These are phyloP conservation scores for Sarcodon aspratus DNA, from an alignment of 768 basidiomycete genomes.

Conservation along the genomic window DNA sequence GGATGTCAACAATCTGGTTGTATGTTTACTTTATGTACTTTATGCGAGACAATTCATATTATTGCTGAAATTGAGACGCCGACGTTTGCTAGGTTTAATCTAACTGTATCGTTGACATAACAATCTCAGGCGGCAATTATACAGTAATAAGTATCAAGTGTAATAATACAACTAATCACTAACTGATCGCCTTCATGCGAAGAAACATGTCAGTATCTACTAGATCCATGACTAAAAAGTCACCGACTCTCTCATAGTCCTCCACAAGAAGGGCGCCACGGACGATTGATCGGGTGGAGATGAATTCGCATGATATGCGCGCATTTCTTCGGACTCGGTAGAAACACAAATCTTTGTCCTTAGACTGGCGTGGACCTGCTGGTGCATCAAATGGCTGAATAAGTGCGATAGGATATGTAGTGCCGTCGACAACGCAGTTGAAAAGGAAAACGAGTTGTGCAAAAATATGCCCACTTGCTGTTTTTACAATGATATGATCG, in stretches of 20 bases:
- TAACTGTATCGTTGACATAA: too few relatives aligned
- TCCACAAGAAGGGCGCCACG: slow-evolving; percentile 15
- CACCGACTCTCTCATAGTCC: slow-evolving; percentile 9
- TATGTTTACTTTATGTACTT: too few relatives aligned
- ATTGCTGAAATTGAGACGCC: too few relatives aligned
- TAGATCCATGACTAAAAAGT: slow-evolving; percentile 17
- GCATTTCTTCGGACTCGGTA: slow-evolving; percentile 6
- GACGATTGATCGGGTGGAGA: slow-evolving; percentile 18
- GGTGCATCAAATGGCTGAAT: slow-evolving; percentile 12
- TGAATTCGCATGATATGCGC: slow-evolving; percentile 7
- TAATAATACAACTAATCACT: too few relatives aligned
- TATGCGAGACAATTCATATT: too few relatives aligned
- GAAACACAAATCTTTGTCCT: slow-evolving; percentile 15
- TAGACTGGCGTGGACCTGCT: slow-evolving; percentile 2
- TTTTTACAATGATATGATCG: slow-evolving; percentile 17
- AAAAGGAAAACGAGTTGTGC: slow-evolving; percentile 14
- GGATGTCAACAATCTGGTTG: too few relatives aligned
- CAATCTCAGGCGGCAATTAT: too few relatives aligned
- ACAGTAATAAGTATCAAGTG: too few relatives aligned
- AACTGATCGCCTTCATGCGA: slow-evolving; percentile 3
- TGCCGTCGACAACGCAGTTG: slow-evolving; percentile 6
- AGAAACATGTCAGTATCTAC: slow-evolving; percentile 20
- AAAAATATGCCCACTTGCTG: slow-evolving; percentile 9
- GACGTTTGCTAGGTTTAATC: too few relatives aligned
- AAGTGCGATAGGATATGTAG: slow-evolving; percentile 9